phyloP scores from a whole-genome alignment of 2,329 filamentous ascomycete species.

The Colletotrichum tabaci region DNA sequence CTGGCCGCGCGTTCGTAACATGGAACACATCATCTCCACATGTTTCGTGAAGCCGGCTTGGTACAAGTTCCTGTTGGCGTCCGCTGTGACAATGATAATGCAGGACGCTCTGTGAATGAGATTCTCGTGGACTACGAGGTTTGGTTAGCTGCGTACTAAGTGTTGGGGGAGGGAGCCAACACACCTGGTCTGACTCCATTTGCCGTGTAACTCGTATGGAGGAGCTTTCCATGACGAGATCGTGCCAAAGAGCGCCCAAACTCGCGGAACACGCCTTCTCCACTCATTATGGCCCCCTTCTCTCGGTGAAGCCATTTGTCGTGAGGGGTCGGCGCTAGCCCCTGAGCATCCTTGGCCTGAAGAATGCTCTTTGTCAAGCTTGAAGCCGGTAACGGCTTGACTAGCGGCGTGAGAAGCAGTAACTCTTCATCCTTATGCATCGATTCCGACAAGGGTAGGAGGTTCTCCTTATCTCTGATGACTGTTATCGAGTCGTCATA shows the following conservation, averaged over 20 bases:
- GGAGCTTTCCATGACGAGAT: slow-evolving; percentile 85
- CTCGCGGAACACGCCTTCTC: slow-evolving; percentile 92
- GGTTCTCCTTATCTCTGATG: slow-evolving; percentile 87
- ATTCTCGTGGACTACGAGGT: slow-evolving; percentile 82
- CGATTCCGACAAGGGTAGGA: slow-evolving; percentile 86
- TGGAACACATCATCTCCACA: slow-evolving; percentile 93
- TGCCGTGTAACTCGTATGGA: slow-evolving; percentile 95
- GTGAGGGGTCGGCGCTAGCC: slow-evolving; percentile 57
- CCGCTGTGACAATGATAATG: slow-evolving; percentile 92
- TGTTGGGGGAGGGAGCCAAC: slow-evolving; percentile 13
- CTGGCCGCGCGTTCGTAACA: slow-evolving; percentile 81
- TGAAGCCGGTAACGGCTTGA: slow-evolving; percentile 93
- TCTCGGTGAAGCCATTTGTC: slow-evolving; percentile 73
- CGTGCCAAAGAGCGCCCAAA: slow-evolving; percentile 90
- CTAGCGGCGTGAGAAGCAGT: slow-evolving; percentile 88
- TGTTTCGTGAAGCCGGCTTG: slow-evolving; percentile 97
- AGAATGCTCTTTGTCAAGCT: slow-evolving; percentile 82
- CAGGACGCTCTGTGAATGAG: slow-evolving; percentile 90
- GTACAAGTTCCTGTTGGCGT: slow-evolving; percentile 94
- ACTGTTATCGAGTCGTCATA: slow-evolving; percentile 96
- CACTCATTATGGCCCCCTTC: slow-evolving; percentile 82
- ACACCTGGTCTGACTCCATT: slow-evolving; percentile 86
- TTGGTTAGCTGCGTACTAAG: slow-evolving; percentile 1
- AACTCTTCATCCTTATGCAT: slow-evolving; percentile 90
- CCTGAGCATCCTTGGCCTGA: slow-evolving; percentile 63